Percentiles rank a stretch among this genome's conserved stretches.
phyloP scores from a whole-genome alignment of 2,329 filamentous ascomycete genomes.

The Phoma sp. region DNA sequence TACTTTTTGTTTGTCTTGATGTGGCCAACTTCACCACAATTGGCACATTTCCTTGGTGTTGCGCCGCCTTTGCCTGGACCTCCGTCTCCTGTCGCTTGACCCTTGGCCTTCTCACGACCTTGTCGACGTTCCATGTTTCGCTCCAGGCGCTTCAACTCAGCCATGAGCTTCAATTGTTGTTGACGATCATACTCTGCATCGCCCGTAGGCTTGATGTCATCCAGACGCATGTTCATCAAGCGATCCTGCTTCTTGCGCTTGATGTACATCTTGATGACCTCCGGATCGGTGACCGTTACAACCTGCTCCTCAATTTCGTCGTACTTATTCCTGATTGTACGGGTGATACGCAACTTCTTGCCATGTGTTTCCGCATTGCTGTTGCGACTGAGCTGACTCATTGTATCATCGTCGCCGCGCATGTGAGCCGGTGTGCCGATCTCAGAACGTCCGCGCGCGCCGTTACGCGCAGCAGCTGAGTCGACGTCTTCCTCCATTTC shows the following conservation, averaged over 20 bases:
- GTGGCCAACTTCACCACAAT: conserved; percentile 94
- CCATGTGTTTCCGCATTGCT: conserved; percentile 66
- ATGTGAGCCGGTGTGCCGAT: conserved; percentile 63
- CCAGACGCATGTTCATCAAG: conserved; percentile 74
- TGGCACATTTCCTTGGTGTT: conserved; percentile 87
- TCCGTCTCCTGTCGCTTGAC: conserved; percentile 51
- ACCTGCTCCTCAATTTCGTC: conserved; percentile 67
- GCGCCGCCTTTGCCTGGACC: conserved; percentile 55
- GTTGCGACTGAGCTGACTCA: conserved; percentile 57
- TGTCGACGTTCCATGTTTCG: conserved; percentile 91
- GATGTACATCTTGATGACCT: conserved; percentile 78
- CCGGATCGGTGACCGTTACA: conserved; percentile 57
- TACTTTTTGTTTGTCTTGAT: conserved; percentile 99
- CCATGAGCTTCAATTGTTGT: conserved; percentile 66
- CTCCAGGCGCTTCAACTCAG: conserved; percentile 81
- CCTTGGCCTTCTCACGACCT: conserved; percentile 89
- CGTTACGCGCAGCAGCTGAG: conserved; percentile 52
- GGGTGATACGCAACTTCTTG: conserved; percentile 74
- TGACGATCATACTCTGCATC: conserved; percentile 70
- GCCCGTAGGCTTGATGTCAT: conserved; percentile 67
- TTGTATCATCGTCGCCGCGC: conserved; percentile 72
- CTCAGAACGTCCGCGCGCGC: conserved; percentile 62
- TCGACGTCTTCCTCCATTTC: conserved; percentile 72
- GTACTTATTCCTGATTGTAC: conserved; percentile 67
- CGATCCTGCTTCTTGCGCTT: conserved; percentile 75